These are phyloP conservation scores for Stagonosporopsis chrysanthemi DNA, from an alignment of 2,329 filamentous ascomycete species.

Conservation along the genomic window DNA sequence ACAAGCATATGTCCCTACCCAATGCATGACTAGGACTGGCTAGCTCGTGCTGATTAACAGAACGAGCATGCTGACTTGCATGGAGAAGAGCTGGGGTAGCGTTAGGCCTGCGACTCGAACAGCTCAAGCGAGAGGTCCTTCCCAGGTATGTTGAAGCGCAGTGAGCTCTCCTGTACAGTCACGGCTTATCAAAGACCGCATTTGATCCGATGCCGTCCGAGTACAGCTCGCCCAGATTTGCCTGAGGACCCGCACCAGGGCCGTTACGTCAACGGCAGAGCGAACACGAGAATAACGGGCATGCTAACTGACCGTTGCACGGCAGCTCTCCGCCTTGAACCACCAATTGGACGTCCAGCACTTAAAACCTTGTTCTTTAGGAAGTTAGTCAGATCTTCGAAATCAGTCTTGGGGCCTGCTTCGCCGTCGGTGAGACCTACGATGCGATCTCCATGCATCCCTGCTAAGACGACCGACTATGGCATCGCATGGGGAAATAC, in stretches of 20 bases:
- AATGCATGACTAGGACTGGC: neutral
- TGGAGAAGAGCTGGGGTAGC: conserved; percentile 16
- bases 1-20: neutral
- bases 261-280: neutral
- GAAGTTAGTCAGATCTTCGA: conserved; percentile 11
- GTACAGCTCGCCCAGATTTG: neutral
- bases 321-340: neutral
- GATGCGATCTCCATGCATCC: conserved; percentile 7
- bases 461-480: neutral
- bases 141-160: neutral
- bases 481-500: conserved; percentile 2
- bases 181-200: conserved; percentile 32
- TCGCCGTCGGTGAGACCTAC: neutral
- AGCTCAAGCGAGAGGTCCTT: conserved; percentile 19
- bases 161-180: neutral
- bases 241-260: neutral
- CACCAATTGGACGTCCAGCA: neutral
- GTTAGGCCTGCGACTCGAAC: conserved; percentile 14
- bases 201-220: neutral
- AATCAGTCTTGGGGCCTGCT: neutral
- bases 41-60: conserved; percentile 31
- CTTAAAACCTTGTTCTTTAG: neutral
- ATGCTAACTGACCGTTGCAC: conserved; percentile 1
- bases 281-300: neutral
- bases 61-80: conserved; percentile 29